Evolutionary conservation across 2,329 filamentous ascomycete species (phyloP), one percentile per base, ranked within the genome.

Genomic region (Colletotrichum chlorophyti): DNA sequence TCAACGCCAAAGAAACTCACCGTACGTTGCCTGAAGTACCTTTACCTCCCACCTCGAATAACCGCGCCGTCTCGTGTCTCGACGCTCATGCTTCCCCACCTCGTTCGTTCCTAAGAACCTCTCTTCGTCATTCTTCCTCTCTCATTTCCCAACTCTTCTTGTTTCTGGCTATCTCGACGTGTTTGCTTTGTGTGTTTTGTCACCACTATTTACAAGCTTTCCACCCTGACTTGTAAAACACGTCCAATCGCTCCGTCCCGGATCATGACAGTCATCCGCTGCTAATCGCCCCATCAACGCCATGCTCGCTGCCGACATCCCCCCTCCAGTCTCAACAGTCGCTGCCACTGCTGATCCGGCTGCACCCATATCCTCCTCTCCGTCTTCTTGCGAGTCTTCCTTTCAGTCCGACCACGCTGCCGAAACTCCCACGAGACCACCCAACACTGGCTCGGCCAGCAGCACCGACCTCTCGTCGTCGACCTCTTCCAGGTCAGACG

Each of bases 31-130:
- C 42, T 40, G 29, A 59, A 40, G 49, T 57, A 55, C 43, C n/a
- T n/a, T n/a, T n/a, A n/a, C n/a, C n/a, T n/a, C n/a, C n/a, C n/a
- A n/a, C n/a, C 32, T 38, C 46, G 24, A 47, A 43, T 34, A 49
- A 55, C 43, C 55, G 51, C 51, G 51, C 43, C 49, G 49, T 31
- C 37, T 59, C 55, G 55, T 59, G 55, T 59, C 51, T 55, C 45
- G 51, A 55, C 55, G 19, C 38, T 59, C 37, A 26, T 42, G 14
- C 38, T 55, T 55, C 55, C 52, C 55, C 55, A 59, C 55, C 55
- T 49, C 26, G 51, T 26, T 41, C 51, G 55, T 55, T 59, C 55
- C 55, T 55, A 21, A 40, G 32, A 55, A 37, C 26, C 29, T 35
- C 50, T 24, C 51, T 46, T 40, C 43, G 34, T 41, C 51, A 40